Evolutionary conservation across 345 rosid species (phyloP).

Genomic region (Salix dunnii): DNA sequence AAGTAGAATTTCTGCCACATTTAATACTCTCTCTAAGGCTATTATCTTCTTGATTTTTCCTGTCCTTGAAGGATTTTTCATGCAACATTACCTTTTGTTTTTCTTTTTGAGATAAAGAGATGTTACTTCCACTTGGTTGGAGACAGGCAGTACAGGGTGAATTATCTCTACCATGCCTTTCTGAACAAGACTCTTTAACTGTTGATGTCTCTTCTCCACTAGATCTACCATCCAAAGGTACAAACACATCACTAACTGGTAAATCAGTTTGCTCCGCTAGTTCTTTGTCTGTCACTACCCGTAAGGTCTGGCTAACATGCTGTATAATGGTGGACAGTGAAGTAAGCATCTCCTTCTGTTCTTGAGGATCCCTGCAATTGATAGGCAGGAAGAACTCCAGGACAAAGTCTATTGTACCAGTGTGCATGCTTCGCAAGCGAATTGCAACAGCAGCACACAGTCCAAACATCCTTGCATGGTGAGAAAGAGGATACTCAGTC

Average conservation of each 20-base stretch:
- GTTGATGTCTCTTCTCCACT: slow-evolving; percentile 35
- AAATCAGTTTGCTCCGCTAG: slow-evolving; percentile 46
- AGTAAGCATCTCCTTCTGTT: slow-evolving; percentile 65
- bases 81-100: slow-evolving; percentile 22
- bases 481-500: slow-evolving; percentile 87
- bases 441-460: slow-evolving; percentile 81
- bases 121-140: slow-evolving; percentile 25
- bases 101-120: slow-evolving; percentile 21
- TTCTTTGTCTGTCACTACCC: slow-evolving; percentile 73
- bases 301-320: slow-evolving; percentile 63
- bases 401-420: slow-evolving; percentile 69
- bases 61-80: slow-evolving; percentile 23
- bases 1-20: slow-evolving; percentile 37
- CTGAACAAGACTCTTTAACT: slow-evolving; percentile 27
- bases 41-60: slow-evolving; percentile 28
- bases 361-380: slow-evolving; percentile 54
- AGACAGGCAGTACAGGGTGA: slow-evolving; percentile 29
- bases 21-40: slow-evolving; percentile 38
- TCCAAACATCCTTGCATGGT: slow-evolving; percentile 83
- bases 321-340: slow-evolving; percentile 65
- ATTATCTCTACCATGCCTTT: slow-evolving; percentile 27
- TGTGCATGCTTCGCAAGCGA: slow-evolving; percentile 62
- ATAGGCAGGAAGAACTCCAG: slow-evolving; percentile 90
- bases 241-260: slow-evolving; percentile 36
- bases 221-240: slow-evolving; percentile 26